Conservation (phyloP, 331 rosid species). For the Stylosanthes scabra region DNA sequence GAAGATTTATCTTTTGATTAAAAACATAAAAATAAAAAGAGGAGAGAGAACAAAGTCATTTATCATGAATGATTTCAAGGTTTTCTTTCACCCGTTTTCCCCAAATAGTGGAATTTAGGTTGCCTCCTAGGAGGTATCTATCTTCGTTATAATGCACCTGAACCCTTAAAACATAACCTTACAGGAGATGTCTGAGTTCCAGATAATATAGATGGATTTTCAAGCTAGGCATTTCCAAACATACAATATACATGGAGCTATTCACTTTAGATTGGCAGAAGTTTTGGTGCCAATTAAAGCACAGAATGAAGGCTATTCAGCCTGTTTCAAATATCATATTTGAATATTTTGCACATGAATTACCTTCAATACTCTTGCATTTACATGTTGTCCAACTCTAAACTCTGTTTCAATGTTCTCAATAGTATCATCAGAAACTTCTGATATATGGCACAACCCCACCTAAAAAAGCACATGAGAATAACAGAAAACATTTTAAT, state of each 20-base stretch:
- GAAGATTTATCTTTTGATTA: neutral
- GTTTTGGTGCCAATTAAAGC: neutral
- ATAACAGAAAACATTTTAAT: neutral
- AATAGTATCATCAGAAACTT: slow-evolving; percentile 71
- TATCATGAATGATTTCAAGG: slow-evolving; percentile 2
- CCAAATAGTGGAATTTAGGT: neutral
- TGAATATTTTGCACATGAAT: slow-evolving; percentile 22
- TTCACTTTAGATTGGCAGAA: neutral
- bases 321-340: neutral
- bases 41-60: neutral
- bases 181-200: neutral
- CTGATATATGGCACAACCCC: slow-evolving; percentile 90
- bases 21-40: no score
- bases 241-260: slow-evolving; percentile 5
- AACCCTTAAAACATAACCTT: slow-evolving; percentile 2
- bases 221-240: slow-evolving; percentile 3
- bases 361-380: slow-evolving; percentile 86
- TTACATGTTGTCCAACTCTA: slow-evolving; percentile 78
- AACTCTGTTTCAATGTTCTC: slow-evolving; percentile 66
- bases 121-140: slow-evolving; percentile 1
- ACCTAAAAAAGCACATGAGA: slow-evolving; percentile 52
- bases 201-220: neutral
- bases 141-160: neutral
- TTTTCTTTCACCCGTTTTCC: neutral
- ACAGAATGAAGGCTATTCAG: neutral